Base-by-base conservation (phyloP, 495 filamentous ascomycete genomes). In the Penicillium samsonianum region DNA sequence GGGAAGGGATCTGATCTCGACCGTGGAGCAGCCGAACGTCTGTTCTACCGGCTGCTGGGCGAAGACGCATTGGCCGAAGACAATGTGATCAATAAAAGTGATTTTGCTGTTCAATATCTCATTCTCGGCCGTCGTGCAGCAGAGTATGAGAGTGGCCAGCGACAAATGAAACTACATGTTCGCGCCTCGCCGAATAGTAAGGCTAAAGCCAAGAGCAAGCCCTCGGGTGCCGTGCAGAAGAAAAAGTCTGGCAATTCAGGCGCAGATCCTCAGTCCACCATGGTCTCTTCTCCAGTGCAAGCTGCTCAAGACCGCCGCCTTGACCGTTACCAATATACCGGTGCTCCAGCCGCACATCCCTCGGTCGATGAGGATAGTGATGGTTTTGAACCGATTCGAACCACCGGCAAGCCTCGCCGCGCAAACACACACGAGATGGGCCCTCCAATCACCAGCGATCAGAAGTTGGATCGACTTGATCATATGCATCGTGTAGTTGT, bases 201-300 rank as follows among this genome's bases (percentile, higher is more conserved):
- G 53, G 55, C 50, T 31, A 68, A 77, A 33, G 55, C 46, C 30
- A 55, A 47, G 23, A 62, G 35, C 62, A 58, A 55, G 43, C 37
- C 53, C 57, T 23, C 42, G 2, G 26, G 2, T 8, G 52, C 52
- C 14, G 59, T 38, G 16, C 38, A 70, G 12, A 69, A 61, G 38
- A 22, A 51, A 19, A 67, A 58, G 43, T 26, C 59, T 33, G 52
- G 59, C 33, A 62, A 46, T 25, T 61, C 57, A 40, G 44, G 26
- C n/a, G 48, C 28, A 17, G 68, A 78, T 64, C 87, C 87, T 20
- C 70, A 79, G 50, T 95, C 93, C 5, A 96, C 93, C 0, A 89
- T 91, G 53, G 81, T 96, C 10, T 92, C 94, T 3, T 96, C 94
- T 11, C 93, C 94, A 6, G 69, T 91, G 4, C 80, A 87, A 67